Evolutionary conservation across 2,329 filamentous ascomycete genomes (phyloP), one percentile per base, ranked within the genome.

Genomic region (Colletotrichum sp.): DNA sequence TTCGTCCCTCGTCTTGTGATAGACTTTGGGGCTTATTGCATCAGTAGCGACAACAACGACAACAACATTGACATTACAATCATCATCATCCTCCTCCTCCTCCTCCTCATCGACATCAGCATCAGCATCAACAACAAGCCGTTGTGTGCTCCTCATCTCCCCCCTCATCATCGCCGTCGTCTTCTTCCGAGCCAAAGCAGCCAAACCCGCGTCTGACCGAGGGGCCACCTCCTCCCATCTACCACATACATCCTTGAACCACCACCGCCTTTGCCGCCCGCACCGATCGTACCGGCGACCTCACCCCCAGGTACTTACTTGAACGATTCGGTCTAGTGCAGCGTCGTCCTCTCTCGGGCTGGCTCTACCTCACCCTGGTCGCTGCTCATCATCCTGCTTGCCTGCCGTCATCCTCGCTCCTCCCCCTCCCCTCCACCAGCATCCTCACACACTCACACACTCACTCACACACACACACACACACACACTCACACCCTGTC

Each of bases 241-340:
- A 57, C 52, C 52, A 26, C 21, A 26, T 26, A 21, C 65, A 60
- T 49, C 39, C 39, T 49, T 49, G 39, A n/a, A 49, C 18, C 60
- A 71, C 69, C 59, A 62, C 72, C 72, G 69, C 72, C 30, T 65
- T 70, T 76, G 71, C 74, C 74, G 74, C 74, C 65, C 63, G 44
- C 57, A 64, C 32, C 24, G 69, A 65, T 71, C 65, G 62, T 36
- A 24, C 52, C 18, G 39, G 39, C 39, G 39, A 49, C 34, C 49
- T 72, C 70, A 24, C 52, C 24, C 49, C 49, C 63, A 18, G 49
- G 28, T n/a, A 30, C 62, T 67, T 49, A 36, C 62, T 49, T 49
- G 39, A 9, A 49, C 39, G 39, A 12, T 49, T 49, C 39, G 39
- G 18, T 49, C 39, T 49, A 49, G 39, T n/a, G 18, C 39, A 49